Conservation (phyloP, 2,329 filamentous ascomycete species). For the Exophiala phaeomuriformis region DNA sequence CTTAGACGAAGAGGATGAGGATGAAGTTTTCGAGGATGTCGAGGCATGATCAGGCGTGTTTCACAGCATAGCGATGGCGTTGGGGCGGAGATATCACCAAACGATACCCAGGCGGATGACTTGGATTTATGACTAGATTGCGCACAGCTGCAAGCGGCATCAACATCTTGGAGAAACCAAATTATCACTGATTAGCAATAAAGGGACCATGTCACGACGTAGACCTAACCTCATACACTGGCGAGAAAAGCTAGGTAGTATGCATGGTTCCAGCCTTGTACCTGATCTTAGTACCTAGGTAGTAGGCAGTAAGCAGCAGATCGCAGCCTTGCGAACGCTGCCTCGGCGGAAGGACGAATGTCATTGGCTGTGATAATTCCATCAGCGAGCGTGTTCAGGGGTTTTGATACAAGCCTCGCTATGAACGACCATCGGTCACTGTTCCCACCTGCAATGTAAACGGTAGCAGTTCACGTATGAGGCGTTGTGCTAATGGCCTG, state of each 20-base stretch:
- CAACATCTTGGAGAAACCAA: not conserved
- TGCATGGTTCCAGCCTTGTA: too few species aligned
- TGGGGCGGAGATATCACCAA: conserved; percentile 30
- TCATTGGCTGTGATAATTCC: too few species aligned
- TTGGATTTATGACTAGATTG: conserved; percentile 25
- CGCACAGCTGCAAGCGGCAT: not conserved
- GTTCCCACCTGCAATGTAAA: too few species aligned
- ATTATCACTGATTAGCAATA: not conserved
- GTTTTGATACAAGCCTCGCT: too few species aligned
- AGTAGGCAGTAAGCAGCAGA: not conserved
- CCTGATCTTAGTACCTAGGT: too few species aligned
- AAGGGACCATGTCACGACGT: not conserved
- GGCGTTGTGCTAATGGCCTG: too few species aligned
- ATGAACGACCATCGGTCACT: too few species aligned
- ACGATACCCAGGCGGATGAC: conserved; percentile 32
- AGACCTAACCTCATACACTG: not conserved
- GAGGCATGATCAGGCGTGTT: conserved; percentile 3
- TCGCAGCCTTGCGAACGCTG: not conserved
- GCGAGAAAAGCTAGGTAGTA: too few species aligned
- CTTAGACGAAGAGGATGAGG: conserved; percentile 25
- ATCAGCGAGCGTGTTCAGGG: too few species aligned
- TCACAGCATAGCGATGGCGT: conserved; percentile 30
- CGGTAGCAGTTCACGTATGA: too few species aligned
- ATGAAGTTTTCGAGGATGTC: conserved; percentile 25
- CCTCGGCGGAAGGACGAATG: not conserved